Base-by-base conservation (phyloP, 176 grass and related monocot species). In the Hsuehochloa calcarea region DNA sequence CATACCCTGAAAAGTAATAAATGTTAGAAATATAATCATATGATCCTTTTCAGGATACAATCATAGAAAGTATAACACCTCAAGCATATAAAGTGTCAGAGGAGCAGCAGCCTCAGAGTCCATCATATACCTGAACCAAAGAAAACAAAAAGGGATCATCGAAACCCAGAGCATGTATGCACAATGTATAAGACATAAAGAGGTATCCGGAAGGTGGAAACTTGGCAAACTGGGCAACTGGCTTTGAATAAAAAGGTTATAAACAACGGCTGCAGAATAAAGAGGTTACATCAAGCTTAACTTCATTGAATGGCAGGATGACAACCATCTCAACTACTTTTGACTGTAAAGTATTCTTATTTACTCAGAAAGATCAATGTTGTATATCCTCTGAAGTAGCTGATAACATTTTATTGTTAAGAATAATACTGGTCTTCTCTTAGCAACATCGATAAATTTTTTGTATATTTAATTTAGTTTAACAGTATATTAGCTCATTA, bases 11-110 rank as follows among this genome's bases (percentile, higher is more conserved):
- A 77, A 85, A 35, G 66, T 73, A 73, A 81, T n/a, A 46, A 72
- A 82, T 65, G 84, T 89, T 20, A 89, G 72, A 81, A 59, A 89
- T 44, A 13, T 31, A 44, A 66, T 51, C 19, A 14, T 75, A 35
- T 27, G 16, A 27, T 80, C 20, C 46, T 65, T 77, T 70, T 86
- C 20, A 10, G 6, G 54, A 66, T 66, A 71, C 52, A 65, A 11
- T 84, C 59, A 68, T 68, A 16, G 38, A 86, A 67, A 66, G 65
- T 61, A 90, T 68, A 82, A 41, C 60, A 98, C 96, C 96, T 98
- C 96, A 72, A 98, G 89, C 96, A 98, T 95, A 87, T 95, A 98
- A 83, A 95, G 93, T 89, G 93, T 91, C 71, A 98, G 89, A 39
- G 96, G 90, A 69, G 91, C 90, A 89, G 96, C 96, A 69, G 90